phyloP scores from a whole-genome alignment of 2,329 filamentous ascomycete genomes.

The Cladosporium sp. region DNA sequence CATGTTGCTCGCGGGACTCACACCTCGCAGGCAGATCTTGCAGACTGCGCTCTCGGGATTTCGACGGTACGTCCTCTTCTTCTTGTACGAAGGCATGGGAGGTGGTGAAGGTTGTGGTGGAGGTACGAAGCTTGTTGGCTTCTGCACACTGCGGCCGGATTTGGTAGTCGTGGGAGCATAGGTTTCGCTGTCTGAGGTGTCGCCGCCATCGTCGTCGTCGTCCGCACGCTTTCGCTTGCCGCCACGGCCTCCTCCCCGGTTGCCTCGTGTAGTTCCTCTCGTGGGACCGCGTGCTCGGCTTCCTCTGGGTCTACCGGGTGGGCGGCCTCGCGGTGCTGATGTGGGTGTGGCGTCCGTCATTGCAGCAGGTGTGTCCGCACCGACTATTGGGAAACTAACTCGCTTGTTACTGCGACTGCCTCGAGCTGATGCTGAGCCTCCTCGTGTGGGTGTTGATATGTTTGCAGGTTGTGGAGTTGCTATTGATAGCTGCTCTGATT shows the following conservation, averaged over 20 bases:
- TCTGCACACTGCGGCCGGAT: slow-evolving; percentile 71
- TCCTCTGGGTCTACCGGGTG: slow-evolving; percentile 15
- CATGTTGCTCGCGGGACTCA: slow-evolving; percentile 71
- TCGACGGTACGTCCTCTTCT: slow-evolving; percentile 58
- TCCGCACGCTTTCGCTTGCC: slow-evolving; percentile 38
- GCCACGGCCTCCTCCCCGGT: slow-evolving; percentile 34
- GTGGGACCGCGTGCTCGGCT: slow-evolving; percentile 17
- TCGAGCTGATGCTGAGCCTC: slow-evolving; percentile 7
- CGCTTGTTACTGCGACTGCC: slow-evolving; percentile 16
- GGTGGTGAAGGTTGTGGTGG: slow-evolving; percentile 51
- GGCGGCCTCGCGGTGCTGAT: slow-evolving; percentile 15
- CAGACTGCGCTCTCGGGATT: slow-evolving; percentile 64
- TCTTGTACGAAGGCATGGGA: slow-evolving; percentile 42
- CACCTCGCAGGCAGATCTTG: slow-evolving; percentile 69
- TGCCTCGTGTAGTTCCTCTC: slow-evolving; percentile 20
- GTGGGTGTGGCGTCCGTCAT: slow-evolving; percentile 15
- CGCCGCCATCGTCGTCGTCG: slow-evolving; percentile 41
- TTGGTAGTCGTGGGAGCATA: slow-evolving; percentile 65
- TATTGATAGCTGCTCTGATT: slow-evolving; percentile 8
- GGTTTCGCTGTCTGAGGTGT: slow-evolving; percentile 37
- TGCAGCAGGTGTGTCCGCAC: slow-evolving; percentile 6
- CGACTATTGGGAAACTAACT: slow-evolving; percentile 11
- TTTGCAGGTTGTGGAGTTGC: slow-evolving; percentile 5
- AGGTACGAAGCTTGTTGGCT: slow-evolving; percentile 64
- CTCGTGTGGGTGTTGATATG: slow-evolving; percentile 1